A percentile compares a stretch with the other conserved stretches of the same genome.
phyloP scores from a whole-genome alignment of 371 early-diverging fungal genomes.

The Blakeslea trispora region DNA sequence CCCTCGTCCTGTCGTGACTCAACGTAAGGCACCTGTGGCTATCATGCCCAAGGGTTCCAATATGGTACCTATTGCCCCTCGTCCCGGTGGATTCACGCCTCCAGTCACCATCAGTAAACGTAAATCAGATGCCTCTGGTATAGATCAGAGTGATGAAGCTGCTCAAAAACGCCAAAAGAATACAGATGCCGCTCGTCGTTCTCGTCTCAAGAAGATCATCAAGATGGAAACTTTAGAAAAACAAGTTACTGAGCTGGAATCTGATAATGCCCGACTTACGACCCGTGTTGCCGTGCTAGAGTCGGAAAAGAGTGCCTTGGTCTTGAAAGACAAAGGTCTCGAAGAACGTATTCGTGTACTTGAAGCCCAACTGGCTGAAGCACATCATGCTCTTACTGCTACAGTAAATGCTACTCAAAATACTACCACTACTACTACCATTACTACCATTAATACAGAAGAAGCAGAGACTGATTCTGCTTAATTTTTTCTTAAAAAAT shows the following conservation, averaged over 20 bases:
- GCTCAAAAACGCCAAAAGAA: constrained; percentile 83
- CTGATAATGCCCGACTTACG: constrained; percentile 69
- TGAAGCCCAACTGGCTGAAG: constrained; percentile 74
- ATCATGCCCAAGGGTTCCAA: constrained; percentile 20
- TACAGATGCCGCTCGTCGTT: constrained; percentile 94
- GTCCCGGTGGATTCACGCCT: constrained; percentile 9
- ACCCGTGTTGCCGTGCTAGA: constrained; percentile 77
- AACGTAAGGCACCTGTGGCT: constrained; percentile 14
- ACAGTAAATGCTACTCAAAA: no score
- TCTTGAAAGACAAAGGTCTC: constrained; percentile 65
- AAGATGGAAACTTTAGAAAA: constrained; percentile 84
- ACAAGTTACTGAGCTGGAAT: constrained; percentile 75
- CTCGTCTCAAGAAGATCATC: constrained; percentile 83
- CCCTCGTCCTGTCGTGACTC: constrained; percentile 2
- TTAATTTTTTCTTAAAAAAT: no score
- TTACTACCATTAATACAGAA: no score
- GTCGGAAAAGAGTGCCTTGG: constrained; percentile 62
- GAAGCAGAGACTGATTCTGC: no score
- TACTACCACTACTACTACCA: constrained; percentile 6
- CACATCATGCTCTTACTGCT: constrained; percentile 58
- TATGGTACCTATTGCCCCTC: constrained; percentile 14
- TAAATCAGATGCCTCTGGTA: constrained; percentile 6
- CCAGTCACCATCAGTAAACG: constrained; percentile 13
- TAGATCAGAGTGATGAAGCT: constrained; percentile 65
- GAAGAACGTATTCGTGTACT: constrained; percentile 67